These are phyloP conservation scores for Dryadomyces quercivorus DNA, from an alignment of 2,329 filamentous ascomycete genomes.

Conservation along the genomic window DNA sequence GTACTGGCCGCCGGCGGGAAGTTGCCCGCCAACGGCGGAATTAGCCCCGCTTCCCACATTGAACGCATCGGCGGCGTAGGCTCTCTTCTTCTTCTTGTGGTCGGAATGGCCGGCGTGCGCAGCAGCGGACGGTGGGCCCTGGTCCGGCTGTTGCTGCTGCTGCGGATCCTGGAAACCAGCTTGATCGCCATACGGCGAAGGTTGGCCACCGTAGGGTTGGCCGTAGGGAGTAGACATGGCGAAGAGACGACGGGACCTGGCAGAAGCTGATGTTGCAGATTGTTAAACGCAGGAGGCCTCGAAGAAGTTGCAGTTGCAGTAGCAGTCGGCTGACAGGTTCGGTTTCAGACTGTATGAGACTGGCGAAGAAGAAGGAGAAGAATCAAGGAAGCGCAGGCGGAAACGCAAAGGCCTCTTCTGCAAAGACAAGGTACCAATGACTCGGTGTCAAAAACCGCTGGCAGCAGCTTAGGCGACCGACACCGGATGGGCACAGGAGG, in stretches of 20 bases:
- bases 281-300: neutral
- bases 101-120: slow-evolving; percentile 21
- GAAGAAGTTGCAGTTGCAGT: neutral
- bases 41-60: slow-evolving; percentile 86
- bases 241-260: neutral
- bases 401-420: neutral
- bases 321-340: neutral
- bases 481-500: neutral
- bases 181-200: slow-evolving; percentile 27
- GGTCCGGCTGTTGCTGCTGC: slow-evolving; percentile 25
- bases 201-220: slow-evolving; percentile 16
- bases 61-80: slow-evolving; percentile 89
- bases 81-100: slow-evolving; percentile 77
- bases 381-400: neutral
- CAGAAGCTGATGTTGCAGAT: neutral
- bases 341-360: neutral
- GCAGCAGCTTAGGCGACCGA: neutral
- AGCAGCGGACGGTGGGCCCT: slow-evolving; percentile 20
- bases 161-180: slow-evolving; percentile 26
- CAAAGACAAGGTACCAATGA: neutral
- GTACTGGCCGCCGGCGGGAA: slow-evolving; percentile 29
- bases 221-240: slow-evolving; percentile 46
- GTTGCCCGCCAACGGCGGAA: slow-evolving; percentile 41
- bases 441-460: neutral
- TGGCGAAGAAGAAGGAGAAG: neutral